Evolutionary conservation across 352 stramenopile species (phyloP), one percentile per base, ranked within the genome.

Genomic region (Hyaloperonospora brassicae): DNA sequence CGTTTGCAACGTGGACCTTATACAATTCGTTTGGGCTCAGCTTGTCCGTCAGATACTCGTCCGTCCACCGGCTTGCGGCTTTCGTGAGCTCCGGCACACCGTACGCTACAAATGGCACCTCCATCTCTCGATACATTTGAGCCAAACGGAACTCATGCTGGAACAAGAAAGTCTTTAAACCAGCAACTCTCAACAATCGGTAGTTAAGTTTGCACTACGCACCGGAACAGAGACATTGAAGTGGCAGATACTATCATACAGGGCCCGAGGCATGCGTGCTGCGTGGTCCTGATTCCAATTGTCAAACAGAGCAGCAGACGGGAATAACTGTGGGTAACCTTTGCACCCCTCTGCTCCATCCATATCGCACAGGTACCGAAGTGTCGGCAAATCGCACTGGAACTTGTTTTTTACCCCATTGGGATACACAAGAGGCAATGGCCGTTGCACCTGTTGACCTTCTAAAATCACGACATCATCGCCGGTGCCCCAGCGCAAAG

Each of bases 61-160:
- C 61, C 39, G 80, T 92, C 95, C 95, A 98, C 27, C 76, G 69
- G 48, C 80, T 61, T 0, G 75, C 63, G 0, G 88, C 79, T 11
- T 58, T 55, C 4, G 76, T 68, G 6, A 98, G 81, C 38, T 84
- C 68, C 0, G 94, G 94, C 60, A 98, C 85, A 34, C 90, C 87
- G 51, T 95, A 91, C 4, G 93, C 61, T 13, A 98, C 78, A 68
- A 98, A 98, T 6, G 95, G 95, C 34, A 98, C 73, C 58, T 98
- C 93, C 59, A 86, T 87, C 24, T 92, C 66, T 21, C 92, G 72
- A 63, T 95, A 89, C 23, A 94, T 79, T 57, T 97, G 91, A 40
- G 77, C 69, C 35, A 95, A 64, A 43, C 96, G 77, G 5, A 84
- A 82, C 24, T 85, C 64, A 67, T 95, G 77, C 70, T 92, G 50